Evolutionary conservation across 106 monocot species (phyloP), one percentile per base, ranked within the genome.

Genomic region (Dendrobium officinale): DNA sequence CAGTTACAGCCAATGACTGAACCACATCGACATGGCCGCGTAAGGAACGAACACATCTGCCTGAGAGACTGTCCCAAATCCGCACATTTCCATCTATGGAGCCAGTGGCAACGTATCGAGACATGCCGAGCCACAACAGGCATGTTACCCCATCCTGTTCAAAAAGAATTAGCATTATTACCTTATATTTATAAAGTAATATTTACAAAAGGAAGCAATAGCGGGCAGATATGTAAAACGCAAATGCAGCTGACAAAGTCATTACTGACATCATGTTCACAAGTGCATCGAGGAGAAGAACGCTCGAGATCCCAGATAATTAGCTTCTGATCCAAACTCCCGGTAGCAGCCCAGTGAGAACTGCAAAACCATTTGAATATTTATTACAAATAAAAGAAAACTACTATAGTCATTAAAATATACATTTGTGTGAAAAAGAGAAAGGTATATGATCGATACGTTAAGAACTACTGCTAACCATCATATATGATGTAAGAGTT

Each of bases 321-420:
- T 20, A 98, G 89, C 83, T 93, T 98, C 47, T 84, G 78, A 85
- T 98, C 98, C 91, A 98, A 88, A 43, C 98, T 79, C 31, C 91
- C 98, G 1, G 92, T 89, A 75, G 95, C 98, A 33, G 78, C 88
- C 90, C 89, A 95, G 24, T 80, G 75, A 22, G 18, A 80, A 75
- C 98, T 95, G 80, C 77, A 68, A 78, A 8, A 45, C 15, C 49
- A 80, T n/a, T 9, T 48, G 9, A 75, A 9, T 22, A 11, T 51
- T 51, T 51, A 15, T 51, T 51, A 51, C 3, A 51, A 51, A 51
- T 51, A 51, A 51, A 51, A 13, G 48, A 13, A 51, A 51, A 51
- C 15, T 13, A 51, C 51, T 11, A 51, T 13, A 15, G 13, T 0
- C 51, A 51, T 10, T 51, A 51, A 51, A 51, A 51, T 15, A 51